Conservation (phyloP, 2,329 filamentous ascomycete genomes). For the Orbilia javanica region DNA sequence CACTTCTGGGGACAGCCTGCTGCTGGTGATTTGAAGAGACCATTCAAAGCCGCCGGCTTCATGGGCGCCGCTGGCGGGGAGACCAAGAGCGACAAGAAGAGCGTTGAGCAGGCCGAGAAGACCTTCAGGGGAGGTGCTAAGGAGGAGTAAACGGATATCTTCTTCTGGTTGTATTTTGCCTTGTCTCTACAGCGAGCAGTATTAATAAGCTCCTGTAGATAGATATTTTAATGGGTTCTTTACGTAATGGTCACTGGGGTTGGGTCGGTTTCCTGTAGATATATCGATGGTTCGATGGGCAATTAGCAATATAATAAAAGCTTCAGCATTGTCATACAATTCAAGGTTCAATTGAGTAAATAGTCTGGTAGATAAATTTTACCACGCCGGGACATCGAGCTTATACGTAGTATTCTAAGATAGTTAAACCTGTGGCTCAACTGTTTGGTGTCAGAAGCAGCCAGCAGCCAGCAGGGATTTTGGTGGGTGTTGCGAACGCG, state of each 20-base stretch:
- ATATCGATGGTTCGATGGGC: constrained; percentile 11
- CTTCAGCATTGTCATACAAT: neutral
- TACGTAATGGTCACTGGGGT: constrained; percentile 25
- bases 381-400: too few species aligned
- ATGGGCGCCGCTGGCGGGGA: constrained; percentile 76
- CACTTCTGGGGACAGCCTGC: constrained; percentile 89
- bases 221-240: constrained; percentile 20
- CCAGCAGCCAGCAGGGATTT: neutral
- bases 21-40: constrained; percentile 89
- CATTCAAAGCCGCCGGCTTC: constrained; percentile 90
- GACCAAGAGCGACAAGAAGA: constrained; percentile 92
- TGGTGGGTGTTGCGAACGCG: constrained; percentile 49
- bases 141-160: constrained; percentile 72
- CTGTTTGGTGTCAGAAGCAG: too few species aligned
- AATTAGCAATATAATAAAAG: constrained; percentile 19
- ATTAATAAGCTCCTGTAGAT: constrained; percentile 1
- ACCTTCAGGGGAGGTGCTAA: constrained; percentile 78
- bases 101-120: constrained; percentile 83
- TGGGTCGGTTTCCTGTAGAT: constrained; percentile 34
- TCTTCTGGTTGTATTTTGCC: neutral
- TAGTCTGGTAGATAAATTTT: neutral
- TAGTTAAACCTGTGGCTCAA: too few species aligned
- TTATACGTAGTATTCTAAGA: too few species aligned
- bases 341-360: neutral
- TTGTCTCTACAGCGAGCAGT: constrained; percentile 8